These are phyloP conservation scores for Coix lacrymajobi DNA, from an alignment of 176 grass and related monocot species.

Conservation along the genomic window DNA sequence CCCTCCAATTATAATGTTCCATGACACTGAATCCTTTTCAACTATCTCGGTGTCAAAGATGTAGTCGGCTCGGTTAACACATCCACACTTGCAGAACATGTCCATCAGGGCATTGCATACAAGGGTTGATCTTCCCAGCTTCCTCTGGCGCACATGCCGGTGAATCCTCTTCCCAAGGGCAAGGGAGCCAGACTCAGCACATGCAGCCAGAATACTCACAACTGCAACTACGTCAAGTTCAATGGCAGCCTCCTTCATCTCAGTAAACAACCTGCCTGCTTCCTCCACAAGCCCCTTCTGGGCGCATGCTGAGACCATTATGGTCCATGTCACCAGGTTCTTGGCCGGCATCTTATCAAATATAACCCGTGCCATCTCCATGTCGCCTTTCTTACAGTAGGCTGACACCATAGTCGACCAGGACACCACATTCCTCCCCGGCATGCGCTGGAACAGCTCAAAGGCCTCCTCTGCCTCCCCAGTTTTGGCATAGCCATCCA, in stretches of 20 bases:
- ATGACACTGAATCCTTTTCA: constrained; percentile 60
- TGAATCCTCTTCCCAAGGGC: constrained; percentile 71
- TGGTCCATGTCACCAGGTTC: constrained; percentile 75
- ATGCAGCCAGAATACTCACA: constrained; percentile 75
- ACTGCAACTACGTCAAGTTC: constrained; percentile 46
- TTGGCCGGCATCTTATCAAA: constrained; percentile 73
- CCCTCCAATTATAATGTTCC: constrained; percentile 76
- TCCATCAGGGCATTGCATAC: constrained; percentile 77
- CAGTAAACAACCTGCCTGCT: constrained; percentile 47
- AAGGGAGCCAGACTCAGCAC: constrained; percentile 62
- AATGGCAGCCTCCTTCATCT: constrained; percentile 49
- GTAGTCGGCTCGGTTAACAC: constrained; percentile 46
- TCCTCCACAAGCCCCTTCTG: constrained; percentile 50
- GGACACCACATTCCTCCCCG: constrained; percentile 64
- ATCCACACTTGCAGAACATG: constrained; percentile 80
- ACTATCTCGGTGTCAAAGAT: constrained; percentile 56
- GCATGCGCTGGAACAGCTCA: constrained; percentile 56
- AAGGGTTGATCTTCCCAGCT: constrained; percentile 28
- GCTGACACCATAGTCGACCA: constrained; percentile 67
- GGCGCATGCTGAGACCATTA: constrained; percentile 63
- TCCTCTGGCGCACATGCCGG: constrained; percentile 36
- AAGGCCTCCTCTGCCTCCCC: constrained; percentile 52
- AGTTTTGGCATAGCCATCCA: constrained; percentile 54
- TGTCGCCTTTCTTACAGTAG: constrained; percentile 70
- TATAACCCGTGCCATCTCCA: constrained; percentile 57